Evolutionary conservation across 768 basidiomycete species (phyloP), one percentile per base, ranked within the genome.

Genomic region (Amanita rubescens): DNA sequence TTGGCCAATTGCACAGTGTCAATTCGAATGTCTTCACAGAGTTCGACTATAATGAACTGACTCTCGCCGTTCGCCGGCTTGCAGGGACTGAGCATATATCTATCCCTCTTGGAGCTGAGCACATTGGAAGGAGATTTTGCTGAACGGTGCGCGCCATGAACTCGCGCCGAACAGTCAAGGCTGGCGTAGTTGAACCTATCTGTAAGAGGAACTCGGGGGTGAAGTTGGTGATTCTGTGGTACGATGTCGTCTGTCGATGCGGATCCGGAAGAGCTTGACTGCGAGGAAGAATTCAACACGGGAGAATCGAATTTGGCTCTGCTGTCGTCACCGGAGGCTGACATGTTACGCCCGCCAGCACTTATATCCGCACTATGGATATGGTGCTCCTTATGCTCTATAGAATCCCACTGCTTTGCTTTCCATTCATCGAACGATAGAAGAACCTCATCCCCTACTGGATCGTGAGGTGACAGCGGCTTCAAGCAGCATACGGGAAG

Each of bases 11-110:
- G 94, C 42, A 98, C 85, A 0, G 93, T 95, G 65, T 98, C 95
- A 61, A 98, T 94, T 42, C 91, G 75, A 57, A 99, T 93, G 66
- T 98, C 96, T 59, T 98, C 95, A 71, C 96, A 99, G 14, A 98
- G 81, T 68, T 99, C 96, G 42, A 98, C 86, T 32, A 96, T 84
- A 32, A 98, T 87, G 68, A 85, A 97, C 59, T 89, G 84, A 5
- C 71, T 65, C 56, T 73, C 75, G 57, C 82, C 68, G 30, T 79
- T 80, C 14, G 74, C 68, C 3, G 73, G 68, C 27, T 76, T 73
- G 63, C 96, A 99, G 0, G 94, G 95, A 51, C 87, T 91, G 60
- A 97, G 85, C 96, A 98, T 95, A 75, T 98, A 98, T 58, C 84
- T 74, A 68, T 98, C 95, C 65, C 86, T 87, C 69, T 93, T 94